Evolutionary conservation across 1,284 basidiomycete genomes (phyloP), one percentile per base, ranked within the genome.

Genomic region (Albatrellus sp.): DNA sequence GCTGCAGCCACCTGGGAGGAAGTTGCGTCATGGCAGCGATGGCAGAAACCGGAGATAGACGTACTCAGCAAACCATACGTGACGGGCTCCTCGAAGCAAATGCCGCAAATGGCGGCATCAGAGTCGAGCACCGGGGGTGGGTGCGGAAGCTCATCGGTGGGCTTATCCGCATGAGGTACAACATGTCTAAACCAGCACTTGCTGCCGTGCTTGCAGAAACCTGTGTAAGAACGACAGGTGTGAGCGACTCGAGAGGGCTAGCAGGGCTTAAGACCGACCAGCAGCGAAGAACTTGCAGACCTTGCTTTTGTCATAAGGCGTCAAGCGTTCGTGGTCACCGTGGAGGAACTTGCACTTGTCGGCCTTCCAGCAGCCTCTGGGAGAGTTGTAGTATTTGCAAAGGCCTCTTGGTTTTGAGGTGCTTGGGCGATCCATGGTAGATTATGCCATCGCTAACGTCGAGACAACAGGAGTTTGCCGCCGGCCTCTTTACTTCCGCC

Each of bases 311-410:
- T 87, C 84, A 54, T 73, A 80, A 5, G 79, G 77, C 1, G 81
- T 80, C 38, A 80, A 55, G 47, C 63, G 65, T 48, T 73, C 65
- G 33, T 60, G 54, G 46, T 67, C 62, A 29, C 70, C 75, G 46
- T 87, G 83, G 12, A 81, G 65, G 58, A 86, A 87, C 66, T 82
- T 86, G 75, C 83, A 87, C 9, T 58, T 58, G 46, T 71, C 60
- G 29, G 76, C 77, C 12, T 73, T 67, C 47, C 75, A 80, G 59
- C 84, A 87, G 11, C 84, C 83, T 42, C 78, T 64, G 1, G 66
- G 55, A 16, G 70, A 68, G 11, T 64, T 61, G 54, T 80, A 80
- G 54, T 79, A 84, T 38, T 61, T 66, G 61, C 80, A 84, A 38
- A 77, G 54, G 1, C 81, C 80, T 40, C 80, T 69, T 16, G 80